Evolutionary conservation across 495 filamentous ascomycete genomes (phyloP).

Genomic region (Aspergillus cavernicola): DNA sequence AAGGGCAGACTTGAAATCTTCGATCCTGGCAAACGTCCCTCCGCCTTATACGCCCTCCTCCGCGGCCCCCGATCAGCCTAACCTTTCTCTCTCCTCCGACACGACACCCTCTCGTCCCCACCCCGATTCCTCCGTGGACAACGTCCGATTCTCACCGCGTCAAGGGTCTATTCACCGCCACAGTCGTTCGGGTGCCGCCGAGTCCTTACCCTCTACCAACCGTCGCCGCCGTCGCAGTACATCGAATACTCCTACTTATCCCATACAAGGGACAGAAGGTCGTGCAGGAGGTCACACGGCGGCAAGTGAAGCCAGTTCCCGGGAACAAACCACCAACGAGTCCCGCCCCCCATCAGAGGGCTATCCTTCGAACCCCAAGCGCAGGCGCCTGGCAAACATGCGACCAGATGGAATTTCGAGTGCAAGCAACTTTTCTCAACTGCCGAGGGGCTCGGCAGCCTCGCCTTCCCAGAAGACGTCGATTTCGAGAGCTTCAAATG

Average conservation of each 20-base stretch:
- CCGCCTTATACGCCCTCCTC: slow-evolving; percentile 45
- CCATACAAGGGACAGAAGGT: slow-evolving; percentile 21
- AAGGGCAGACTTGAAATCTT: slow-evolving; percentile 46
- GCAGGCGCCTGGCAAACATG: slow-evolving; percentile 61
- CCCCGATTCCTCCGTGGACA: slow-evolving; percentile 17
- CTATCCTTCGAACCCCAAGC: slow-evolving; percentile 51
- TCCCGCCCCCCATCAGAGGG: slow-evolving; percentile 29
- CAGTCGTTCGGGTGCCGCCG: slow-evolving; percentile 10
- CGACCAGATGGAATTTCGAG: slow-evolving; percentile 51
- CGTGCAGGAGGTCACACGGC: slow-evolving; percentile 21
- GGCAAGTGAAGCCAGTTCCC: slow-evolving; percentile 26
- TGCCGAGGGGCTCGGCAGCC: slow-evolving; percentile 43
- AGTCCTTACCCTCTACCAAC: slow-evolving; percentile 7
- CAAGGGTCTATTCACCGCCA: slow-evolving; percentile 13
- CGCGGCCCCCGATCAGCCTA: slow-evolving; percentile 58
- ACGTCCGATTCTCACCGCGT: slow-evolving; percentile 9
- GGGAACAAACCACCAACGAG: slow-evolving; percentile 22
- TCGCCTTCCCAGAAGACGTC: slow-evolving; percentile 39
- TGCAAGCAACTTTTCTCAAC: slow-evolving; percentile 46
- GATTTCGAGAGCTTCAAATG: slow-evolving; percentile 44
- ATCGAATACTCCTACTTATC: slow-evolving; percentile 20
- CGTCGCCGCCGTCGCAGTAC: slow-evolving; percentile 33
- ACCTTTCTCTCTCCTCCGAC: slow-evolving; percentile 38
- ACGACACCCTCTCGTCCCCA: slow-evolving; percentile 19
- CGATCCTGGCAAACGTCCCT: slow-evolving; percentile 64